Conservation (phyloP, 2,329 filamentous ascomycete species). For the Epichloe gansuensis region DNA sequence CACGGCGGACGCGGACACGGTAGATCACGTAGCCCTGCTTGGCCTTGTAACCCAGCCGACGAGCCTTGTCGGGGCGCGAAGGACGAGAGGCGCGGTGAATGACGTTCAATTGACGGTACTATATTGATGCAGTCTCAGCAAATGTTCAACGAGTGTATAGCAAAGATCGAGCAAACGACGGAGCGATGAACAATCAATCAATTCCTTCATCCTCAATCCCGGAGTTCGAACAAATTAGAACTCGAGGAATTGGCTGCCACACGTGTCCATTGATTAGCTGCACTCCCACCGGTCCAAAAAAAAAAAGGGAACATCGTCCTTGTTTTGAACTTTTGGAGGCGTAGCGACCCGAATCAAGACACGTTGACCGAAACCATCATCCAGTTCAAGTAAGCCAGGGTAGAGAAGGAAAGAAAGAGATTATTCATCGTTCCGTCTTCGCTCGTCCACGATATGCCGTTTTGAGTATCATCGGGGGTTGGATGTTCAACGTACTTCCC, state of each 20-base stretch:
- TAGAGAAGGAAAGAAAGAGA: constrained; percentile 7
- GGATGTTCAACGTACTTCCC: constrained; percentile 71
- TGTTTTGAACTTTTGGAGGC: neutral
- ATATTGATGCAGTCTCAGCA: constrained; percentile 99
- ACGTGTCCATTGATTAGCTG: too few relatives aligned
- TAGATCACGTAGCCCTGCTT: constrained; percentile 99
- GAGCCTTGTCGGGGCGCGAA: constrained; percentile 98
- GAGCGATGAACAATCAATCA: neutral
- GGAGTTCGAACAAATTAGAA: neutral
- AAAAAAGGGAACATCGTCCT: too few relatives aligned
- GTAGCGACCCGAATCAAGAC: neutral
- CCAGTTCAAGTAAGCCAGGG: neutral
- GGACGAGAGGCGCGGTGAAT: constrained; percentile 98
- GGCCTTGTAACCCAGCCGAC: constrained; percentile 99
- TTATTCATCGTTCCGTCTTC: constrained; percentile 8
- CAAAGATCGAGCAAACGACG: constrained; percentile 27
- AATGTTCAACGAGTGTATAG: constrained; percentile 99
- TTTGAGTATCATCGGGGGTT: constrained; percentile 14
- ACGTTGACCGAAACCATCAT: neutral
- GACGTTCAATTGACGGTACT: constrained; percentile 99
- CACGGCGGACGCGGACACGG: constrained; percentile 94
- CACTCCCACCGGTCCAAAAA: too few relatives aligned
- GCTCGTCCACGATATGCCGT: constrained; percentile 23
- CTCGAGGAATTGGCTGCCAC: neutral
- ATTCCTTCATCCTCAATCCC: neutral